Evolutionary conservation across 2,329 filamentous ascomycete genomes (phyloP).

Genomic region (Elsinoe perseae): DNA sequence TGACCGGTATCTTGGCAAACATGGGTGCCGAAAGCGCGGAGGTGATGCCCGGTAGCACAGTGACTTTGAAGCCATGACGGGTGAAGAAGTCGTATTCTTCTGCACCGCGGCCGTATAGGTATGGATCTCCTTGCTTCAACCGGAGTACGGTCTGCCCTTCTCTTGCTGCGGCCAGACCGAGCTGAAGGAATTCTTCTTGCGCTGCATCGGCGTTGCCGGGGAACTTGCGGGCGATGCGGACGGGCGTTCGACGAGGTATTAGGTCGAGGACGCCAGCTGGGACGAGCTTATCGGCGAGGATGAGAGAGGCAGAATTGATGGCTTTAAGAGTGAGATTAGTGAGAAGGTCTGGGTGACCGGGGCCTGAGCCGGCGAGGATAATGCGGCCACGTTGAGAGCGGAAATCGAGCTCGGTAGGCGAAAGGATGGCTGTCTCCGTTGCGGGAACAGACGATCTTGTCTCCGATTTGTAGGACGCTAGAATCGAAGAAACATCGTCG

Average conservation of each 20-base stretch:
- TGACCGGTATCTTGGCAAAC: slow-evolving; percentile 80
- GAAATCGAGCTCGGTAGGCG: slow-evolving; percentile 26
- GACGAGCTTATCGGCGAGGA: slow-evolving; percentile 79
- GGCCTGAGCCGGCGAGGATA: slow-evolving; percentile 83
- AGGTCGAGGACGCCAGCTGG: slow-evolving; percentile 79
- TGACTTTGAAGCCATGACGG: slow-evolving; percentile 54
- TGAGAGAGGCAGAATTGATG: slow-evolving; percentile 65
- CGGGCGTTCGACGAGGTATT: slow-evolving; percentile 78
- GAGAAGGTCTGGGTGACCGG: slow-evolving; percentile 84
- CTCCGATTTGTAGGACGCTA: slow-evolving; percentile 59
- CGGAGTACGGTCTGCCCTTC: slow-evolving; percentile 74
- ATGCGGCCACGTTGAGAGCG: slow-evolving; percentile 55
- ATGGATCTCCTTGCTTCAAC: slow-evolving; percentile 94
- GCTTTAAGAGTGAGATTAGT: slow-evolving; percentile 75
- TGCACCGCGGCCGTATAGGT: slow-evolving; percentile 88
- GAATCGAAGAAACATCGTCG: slow-evolving; percentile 65
- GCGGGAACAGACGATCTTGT: slow-evolving; percentile 23
- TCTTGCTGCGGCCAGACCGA: slow-evolving; percentile 62
- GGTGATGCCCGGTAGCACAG: slow-evolving; percentile 83
- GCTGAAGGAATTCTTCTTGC: slow-evolving; percentile 76
- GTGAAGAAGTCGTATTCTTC: slow-evolving; percentile 87
- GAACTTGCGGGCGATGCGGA: slow-evolving; percentile 93
- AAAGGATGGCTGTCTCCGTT: slow-evolving; percentile 25
- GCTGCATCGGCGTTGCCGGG: slow-evolving; percentile 92
- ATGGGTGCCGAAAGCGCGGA: slow-evolving; percentile 79